Conservation (phyloP, 345 rosid species). For the Hypericum androsaemum region DNA sequence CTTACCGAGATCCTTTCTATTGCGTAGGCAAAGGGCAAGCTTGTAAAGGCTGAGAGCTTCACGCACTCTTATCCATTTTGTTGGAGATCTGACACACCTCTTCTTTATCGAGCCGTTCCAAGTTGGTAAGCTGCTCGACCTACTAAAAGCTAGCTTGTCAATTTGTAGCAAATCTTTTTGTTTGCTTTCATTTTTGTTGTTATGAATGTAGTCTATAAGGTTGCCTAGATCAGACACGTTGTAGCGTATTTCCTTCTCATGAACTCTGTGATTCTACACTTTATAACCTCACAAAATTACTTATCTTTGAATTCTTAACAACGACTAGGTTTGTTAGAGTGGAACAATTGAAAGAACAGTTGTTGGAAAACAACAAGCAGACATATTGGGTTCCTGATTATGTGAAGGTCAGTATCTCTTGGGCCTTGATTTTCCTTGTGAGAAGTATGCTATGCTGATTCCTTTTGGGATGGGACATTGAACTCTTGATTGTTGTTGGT, state of each 20-base stretch:
- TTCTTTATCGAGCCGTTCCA: constrained; percentile 91
- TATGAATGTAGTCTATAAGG: no score
- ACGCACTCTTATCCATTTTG: constrained; percentile 85
- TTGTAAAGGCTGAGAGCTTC: constrained; percentile 73
- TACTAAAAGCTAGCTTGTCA: no score
- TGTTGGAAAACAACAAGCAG: constrained; percentile 75
- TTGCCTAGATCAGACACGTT: no score
- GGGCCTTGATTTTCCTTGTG: neutral
- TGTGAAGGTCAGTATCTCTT: constrained; percentile 61
- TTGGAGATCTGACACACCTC: constrained; percentile 96
- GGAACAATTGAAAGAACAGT: constrained; percentile 62
- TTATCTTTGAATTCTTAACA: no score
- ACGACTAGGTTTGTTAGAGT: constrained; percentile 76
- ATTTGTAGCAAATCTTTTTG: no score
- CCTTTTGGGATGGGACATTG: no score
- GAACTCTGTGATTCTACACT: neutral
- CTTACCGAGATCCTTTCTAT: neutral
- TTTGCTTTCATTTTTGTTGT: neutral
- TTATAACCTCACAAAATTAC: neutral
- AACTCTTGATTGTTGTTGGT: no score
- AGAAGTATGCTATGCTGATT: no score
- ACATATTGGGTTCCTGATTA: constrained; percentile 98
- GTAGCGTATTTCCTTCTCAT: neutral
- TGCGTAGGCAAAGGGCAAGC: constrained; percentile 75
- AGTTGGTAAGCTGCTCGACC: constrained; percentile 51